Base-by-base conservation (phyloP, 441 rosid genomes). In the Populus hybrid region DNA sequence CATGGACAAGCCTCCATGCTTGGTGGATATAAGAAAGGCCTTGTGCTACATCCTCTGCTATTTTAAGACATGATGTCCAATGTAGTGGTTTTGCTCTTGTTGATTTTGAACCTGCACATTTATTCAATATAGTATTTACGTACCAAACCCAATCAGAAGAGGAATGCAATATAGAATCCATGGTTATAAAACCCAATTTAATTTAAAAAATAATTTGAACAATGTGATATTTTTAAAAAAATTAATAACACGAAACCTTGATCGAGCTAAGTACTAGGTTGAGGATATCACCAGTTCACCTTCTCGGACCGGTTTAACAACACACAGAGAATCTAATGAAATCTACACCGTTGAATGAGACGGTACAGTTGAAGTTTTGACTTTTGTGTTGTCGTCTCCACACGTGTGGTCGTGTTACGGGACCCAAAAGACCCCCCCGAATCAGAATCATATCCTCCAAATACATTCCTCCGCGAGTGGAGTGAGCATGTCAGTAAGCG, bases 41-140 rank as follows among this genome's bases (percentile, higher is more conserved):
- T 78, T 88, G 94, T 6, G 96, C 96, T n/a, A 93, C 96, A 80
- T 95, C 99, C 84, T 95, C 99, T 26, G 97, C 95, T 84, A 95
- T 93, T 80, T 95, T 95, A 71, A 95, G 86, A 82, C 98, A 93
- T 56, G 99, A 95, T 10, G 98, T 95, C 98, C 98, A 95, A 73
- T 95, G 99, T 35, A 95, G 93, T 18, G 98, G 98, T 80, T 88
- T 95, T 66, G 98, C 91, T 79, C 94, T 88, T 9, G 91, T 80
- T 16, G 98, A 87, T 88, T 89, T 89, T 67, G 99, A 91, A 78
- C 92, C 94, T 92, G 86, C 24, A 81, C 28, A 42, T 7, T 7
- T n/a, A 65, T 64, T 35, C n/a, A 50, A 64, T 40, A 10, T 3
- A 40, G 10, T 56, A 26, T 18, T 63, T 18, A 61, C 16, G 14